phyloP scores from a whole-genome alignment of 768 basidiomycete species.

The Candolleomyces efflorescens region DNA sequence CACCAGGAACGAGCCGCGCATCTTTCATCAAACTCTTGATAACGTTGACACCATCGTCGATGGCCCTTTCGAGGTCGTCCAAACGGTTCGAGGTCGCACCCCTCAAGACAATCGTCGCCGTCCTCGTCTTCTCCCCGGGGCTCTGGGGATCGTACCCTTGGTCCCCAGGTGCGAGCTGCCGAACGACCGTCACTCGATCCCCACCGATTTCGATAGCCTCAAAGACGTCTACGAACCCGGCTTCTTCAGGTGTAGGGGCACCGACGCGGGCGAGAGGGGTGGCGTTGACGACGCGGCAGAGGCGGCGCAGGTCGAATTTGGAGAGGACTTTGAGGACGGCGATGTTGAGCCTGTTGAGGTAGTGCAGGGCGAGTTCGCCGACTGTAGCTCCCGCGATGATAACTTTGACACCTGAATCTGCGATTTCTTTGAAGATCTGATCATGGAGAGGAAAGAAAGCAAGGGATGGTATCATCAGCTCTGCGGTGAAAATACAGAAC shows the following conservation, averaged over 20 bases:
- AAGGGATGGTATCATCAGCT: too few relatives aligned
- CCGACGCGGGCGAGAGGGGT: constrained; percentile 95
- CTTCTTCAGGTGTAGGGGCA: constrained; percentile 94
- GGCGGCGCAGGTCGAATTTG: constrained; percentile 93
- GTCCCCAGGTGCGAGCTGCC: constrained; percentile 72
- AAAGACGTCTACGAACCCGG: constrained; percentile 89
- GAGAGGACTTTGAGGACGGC: constrained; percentile 96
- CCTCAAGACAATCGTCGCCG: constrained; percentile 91
- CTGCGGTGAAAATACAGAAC: too few relatives aligned
- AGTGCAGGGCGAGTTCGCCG: constrained; percentile 95
- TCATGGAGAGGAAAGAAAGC: too few relatives aligned
- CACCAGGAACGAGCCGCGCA: constrained; percentile 84
- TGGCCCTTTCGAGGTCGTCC: constrained; percentile 93
- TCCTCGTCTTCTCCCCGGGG: constrained; percentile 70
- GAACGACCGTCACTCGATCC: constrained; percentile 94
- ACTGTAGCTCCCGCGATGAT: constrained; percentile 91
- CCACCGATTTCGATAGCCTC: constrained; percentile 97
- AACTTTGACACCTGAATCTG: constrained; percentile 90
- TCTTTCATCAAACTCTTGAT: constrained; percentile 93
- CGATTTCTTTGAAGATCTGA: constrained; percentile 92
- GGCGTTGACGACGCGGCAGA: constrained; percentile 94
- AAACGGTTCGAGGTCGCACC: constrained; percentile 93
- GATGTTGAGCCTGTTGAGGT: constrained; percentile 90
- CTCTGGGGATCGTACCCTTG: constrained; percentile 51
- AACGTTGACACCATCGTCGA: constrained; percentile 96